These are phyloP conservation scores for Tulasnella sp. DNA, from an alignment of 768 basidiomycete genomes.

Conservation along the genomic window DNA sequence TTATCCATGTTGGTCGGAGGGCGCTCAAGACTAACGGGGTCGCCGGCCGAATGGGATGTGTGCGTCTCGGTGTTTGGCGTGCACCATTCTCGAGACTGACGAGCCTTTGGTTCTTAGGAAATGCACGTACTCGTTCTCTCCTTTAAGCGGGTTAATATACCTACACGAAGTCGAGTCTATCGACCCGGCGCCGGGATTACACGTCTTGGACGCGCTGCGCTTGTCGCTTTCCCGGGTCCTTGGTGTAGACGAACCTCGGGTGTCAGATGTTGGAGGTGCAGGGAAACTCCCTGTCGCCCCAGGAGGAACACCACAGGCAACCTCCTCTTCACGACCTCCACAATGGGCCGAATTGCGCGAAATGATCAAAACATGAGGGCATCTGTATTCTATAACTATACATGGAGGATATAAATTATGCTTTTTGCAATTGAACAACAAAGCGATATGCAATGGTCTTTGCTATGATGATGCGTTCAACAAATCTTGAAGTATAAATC, in stretches of 20 bases:
- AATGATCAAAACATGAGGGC: background rate
- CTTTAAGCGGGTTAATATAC: constrained; percentile 57
- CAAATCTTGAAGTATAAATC: constrained; percentile 27
- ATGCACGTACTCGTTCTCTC: constrained; percentile 72
- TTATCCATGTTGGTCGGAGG: constrained; percentile 57
- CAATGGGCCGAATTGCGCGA: background rate
- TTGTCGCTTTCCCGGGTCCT: constrained; percentile 21
- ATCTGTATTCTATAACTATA: background rate
- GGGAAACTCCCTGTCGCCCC: background rate
- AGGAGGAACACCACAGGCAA: constrained; percentile 2
- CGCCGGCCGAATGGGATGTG: constrained; percentile 68
- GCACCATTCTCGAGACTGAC: background rate
- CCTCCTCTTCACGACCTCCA: background rate
- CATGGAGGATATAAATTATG: constrained; percentile 2
- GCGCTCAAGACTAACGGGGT: constrained; percentile 58
- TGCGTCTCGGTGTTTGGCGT: constrained; percentile 37
- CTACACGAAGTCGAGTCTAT: constrained; percentile 70
- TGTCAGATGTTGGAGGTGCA: background rate
- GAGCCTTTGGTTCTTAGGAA: constrained; percentile 41
- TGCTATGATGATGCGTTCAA: constrained; percentile 11
- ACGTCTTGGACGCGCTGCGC: constrained; percentile 25
- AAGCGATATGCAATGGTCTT: background rate
- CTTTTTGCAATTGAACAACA: background rate
- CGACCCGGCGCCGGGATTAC: constrained; percentile 63
- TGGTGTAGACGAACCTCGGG: constrained; percentile 11